Evolutionary conservation across 139 green algal genomes (phyloP), one percentile per base, ranked within the genome.

Genomic region (Tetradesmus lagerheimii): DNA sequence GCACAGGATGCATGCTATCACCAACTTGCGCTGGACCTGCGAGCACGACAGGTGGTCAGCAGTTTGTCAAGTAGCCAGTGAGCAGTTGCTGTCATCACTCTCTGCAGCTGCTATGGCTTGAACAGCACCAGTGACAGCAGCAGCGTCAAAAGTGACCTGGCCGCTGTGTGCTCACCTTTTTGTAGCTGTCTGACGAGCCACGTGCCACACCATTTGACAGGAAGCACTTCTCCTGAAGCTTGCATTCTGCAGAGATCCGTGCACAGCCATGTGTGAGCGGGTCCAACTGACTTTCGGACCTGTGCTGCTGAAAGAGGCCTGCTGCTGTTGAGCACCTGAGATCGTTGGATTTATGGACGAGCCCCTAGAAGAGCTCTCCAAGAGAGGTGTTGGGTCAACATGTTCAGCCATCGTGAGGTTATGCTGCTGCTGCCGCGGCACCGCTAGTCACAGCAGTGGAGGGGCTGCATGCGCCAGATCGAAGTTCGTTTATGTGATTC

Each of bases 1-100:
- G 50, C 91, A 93, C 50, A 96, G 71, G 35, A 92, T 84, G 62
- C 91, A 93, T 16, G 93, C 93, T 29, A 87, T 64, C 0, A 95
- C 41, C 43, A 96, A 92, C 89, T 94, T 95, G 41, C 88, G 82
- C 41, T 93, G 91, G 4, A 94, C 93, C 91, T 95, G 88, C 84
- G 47, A 80, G 82, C n/a, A 39, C 9, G 74, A 43, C 41, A 39
- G 29, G 29, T 27, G 29, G 29, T n/a, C 74, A 80, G 29, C 9
- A 27, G 74, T 27, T 43, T 38, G n/a, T n/a, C 35, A 43, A 37
- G 15, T 83, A 53, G 15, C 41, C 35, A 83, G 12, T 47, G 31
- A 82, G 8, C 5, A n/a, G 4, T 38, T 80, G 74, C 20, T 27
- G 15, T 80, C 75, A 12, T 47, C 37, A 35, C 77, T n/a, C 45